Conservation (phyloP, 2,329 filamentous ascomycete genomes). For the Colletotrichum musicola region DNA sequence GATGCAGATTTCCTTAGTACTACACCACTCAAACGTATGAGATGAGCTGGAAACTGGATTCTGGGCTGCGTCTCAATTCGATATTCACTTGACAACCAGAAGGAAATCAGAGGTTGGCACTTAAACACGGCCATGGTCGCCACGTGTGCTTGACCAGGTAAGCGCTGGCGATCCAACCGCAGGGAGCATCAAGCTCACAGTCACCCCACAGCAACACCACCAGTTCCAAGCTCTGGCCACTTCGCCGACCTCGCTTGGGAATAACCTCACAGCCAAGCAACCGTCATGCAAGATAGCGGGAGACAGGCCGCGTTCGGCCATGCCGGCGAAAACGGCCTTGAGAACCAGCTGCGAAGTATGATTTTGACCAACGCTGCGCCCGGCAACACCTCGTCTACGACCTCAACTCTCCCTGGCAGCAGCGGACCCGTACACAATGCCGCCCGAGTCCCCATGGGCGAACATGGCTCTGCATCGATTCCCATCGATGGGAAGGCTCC, state of each 20-base stretch:
- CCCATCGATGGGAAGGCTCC: conserved; percentile 53
- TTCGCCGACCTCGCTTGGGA: conserved; percentile 15
- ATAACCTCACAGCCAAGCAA: neutral
- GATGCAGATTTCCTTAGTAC: conserved; percentile 9
- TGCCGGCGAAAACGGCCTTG: conserved; percentile 60
- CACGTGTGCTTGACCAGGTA: conserved; percentile 22
- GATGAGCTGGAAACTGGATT: conserved; percentile 13
- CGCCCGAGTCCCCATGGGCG: neutral
- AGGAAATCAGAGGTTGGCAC: neutral
- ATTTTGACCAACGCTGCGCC: conserved; percentile 66
- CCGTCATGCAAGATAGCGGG: conserved; percentile 28
- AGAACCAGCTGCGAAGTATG: conserved; percentile 70
- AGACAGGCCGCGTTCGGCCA: conserved; percentile 1
- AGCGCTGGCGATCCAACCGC: neutral
- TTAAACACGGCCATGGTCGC: conserved; percentile 9
- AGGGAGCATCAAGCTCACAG: conserved; percentile 23
- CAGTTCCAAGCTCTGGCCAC: conserved; percentile 21
- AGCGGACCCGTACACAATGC: neutral
- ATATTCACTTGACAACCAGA: neutral
- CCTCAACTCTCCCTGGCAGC: conserved; percentile 18
- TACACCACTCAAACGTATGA: conserved; percentile 17
- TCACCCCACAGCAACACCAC: conserved; percentile 20
- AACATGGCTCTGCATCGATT: conserved; percentile 27
- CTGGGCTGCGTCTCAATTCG: neutral
- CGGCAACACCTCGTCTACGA: conserved; percentile 31